phyloP scores from a whole-genome alignment of 1,139 yeast species.

The Taphrina populina region DNA sequence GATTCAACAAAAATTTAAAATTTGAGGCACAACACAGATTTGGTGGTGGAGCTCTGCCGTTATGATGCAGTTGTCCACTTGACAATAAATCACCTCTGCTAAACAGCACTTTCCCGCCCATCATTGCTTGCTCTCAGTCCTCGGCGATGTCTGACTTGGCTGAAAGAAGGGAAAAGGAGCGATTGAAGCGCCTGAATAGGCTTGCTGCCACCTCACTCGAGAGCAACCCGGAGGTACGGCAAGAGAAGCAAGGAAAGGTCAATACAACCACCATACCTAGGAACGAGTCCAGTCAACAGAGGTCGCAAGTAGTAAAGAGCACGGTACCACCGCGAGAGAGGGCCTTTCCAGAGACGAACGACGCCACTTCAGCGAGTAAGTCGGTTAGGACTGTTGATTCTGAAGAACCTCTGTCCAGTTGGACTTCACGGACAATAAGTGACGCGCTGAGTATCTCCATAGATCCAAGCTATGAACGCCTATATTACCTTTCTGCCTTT shows the following conservation, averaged over 20 bases:
- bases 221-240: neutral
- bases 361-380: neutral
- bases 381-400: neutral
- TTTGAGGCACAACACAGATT: too few species aligned
- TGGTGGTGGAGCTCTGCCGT: too few species aligned
- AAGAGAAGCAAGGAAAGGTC: neutral
- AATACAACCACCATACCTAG: neutral
- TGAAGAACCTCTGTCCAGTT: slow-evolving; percentile 1
- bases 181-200: slow-evolving; percentile 8
- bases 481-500: slow-evolving; percentile 10
- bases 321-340: too few species aligned
- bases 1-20: too few species aligned
- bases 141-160: neutral
- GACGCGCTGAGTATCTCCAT: slow-evolving; percentile 8
- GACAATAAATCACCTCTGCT: too few species aligned
- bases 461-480: slow-evolving; percentile 9
- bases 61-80: too few species aligned
- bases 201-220: neutral
- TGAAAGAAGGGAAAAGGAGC: slow-evolving; percentile 7
- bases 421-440: slow-evolving; percentile 12
- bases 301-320: neutral
- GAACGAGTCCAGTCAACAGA: neutral
- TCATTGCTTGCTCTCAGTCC: too few species aligned
- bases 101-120: too few species aligned
- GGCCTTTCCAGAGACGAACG: neutral